Base-by-base conservation (phyloP, 1,284 basidiomycete species). In the Xerocomus amazonicus region DNA sequence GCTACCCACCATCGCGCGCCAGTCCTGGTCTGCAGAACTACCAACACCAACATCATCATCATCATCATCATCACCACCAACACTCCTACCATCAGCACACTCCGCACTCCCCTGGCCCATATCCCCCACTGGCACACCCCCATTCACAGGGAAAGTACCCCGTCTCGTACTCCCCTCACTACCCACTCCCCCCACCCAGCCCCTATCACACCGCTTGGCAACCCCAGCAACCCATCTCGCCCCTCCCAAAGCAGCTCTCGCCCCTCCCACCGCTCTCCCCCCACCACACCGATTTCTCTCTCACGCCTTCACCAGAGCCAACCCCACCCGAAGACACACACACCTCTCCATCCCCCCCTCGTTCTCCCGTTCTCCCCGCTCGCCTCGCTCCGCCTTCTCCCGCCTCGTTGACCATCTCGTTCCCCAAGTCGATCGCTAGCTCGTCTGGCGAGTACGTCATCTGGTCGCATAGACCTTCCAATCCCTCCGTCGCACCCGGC, bases 401-500 rank as follows among this genome's bases (percentile, higher is more conserved):
- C 8, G 12, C 45, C 10, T 46, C 57, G 6, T 55, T 59, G 9
- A 51, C 31, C 28, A 19, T 35, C 16, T 39, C 43, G 7, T 50
- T 61, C 29, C 43, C 53, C 6, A 38, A 45, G 45, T 13, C 39
- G 7, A 55, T 59, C 36, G 41, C 47, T 9, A 35, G 5, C 14
- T n/a, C 43, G 9, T 10, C 16, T 17, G 31, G 53, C 16, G 57
- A 61, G 52, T 60, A 59, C 14, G 82, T 78, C 9, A 76, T 87
- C 31, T 87, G 84, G 84, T 84, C 85, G 0, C 75, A 77, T 26
- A 76, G 83, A 28, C 85, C 85, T 0, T 68, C 71, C 10, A 69
- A 86, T 59, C 85, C 85, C 2, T 67, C 74, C 3, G 63, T 67
- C 47, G 84, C 84, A 0, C 83, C 83, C 4, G 78, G 79, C 8